phyloP scores from a whole-genome alignment of 345 rosid genomes.

The Erysimum cheiranthoides region DNA sequence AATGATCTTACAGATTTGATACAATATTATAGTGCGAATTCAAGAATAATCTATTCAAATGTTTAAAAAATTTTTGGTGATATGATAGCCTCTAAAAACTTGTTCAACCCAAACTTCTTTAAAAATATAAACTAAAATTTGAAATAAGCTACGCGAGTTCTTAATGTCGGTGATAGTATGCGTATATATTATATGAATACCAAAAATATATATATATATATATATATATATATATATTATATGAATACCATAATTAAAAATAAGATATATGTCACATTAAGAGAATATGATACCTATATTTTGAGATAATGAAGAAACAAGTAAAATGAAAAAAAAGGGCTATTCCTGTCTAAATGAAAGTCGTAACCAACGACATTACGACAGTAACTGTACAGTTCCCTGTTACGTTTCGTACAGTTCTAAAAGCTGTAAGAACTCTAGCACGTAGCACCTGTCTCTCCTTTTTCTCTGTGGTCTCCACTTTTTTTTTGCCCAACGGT shows the following conservation, averaged over 20 bases:
- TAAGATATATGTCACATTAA: background rate
- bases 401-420: constrained; percentile 30
- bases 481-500: constrained; percentile 16
- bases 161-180: background rate
- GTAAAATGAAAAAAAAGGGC: background rate
- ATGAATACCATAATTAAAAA: background rate
- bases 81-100: background rate
- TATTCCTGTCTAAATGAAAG: constrained; percentile 25
- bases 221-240: background rate
- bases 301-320: constrained; percentile 16
- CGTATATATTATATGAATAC: too few relatives aligned
- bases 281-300: background rate
- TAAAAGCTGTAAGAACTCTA: constrained; percentile 32
- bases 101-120: constrained; percentile 7
- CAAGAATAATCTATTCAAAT: background rate
- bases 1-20: background rate
- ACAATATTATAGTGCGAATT: background rate
- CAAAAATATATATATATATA: too few relatives aligned
- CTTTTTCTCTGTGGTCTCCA: constrained; percentile 42
- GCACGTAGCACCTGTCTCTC: constrained; percentile 33
- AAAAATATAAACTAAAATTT: background rate
- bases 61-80: background rate
- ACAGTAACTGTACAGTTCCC: constrained; percentile 43
- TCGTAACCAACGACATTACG: constrained; percentile 39
- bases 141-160: background rate